Conservation (phyloP, 768 basidiomycete species). For the Kwoniella sp. region DNA sequence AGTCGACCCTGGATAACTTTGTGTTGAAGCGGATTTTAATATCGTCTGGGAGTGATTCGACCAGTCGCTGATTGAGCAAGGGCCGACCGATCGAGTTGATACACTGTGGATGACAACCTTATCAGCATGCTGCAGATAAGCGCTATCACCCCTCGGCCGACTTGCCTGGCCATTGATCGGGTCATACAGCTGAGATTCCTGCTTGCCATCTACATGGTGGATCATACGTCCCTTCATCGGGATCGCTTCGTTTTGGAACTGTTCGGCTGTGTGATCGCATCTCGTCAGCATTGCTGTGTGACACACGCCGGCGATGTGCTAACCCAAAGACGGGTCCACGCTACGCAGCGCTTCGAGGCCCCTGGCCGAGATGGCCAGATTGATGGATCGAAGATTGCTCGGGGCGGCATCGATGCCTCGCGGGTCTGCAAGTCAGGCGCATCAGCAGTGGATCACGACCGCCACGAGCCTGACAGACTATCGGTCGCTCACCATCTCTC, state of each 20-base stretch:
- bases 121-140: background rate
- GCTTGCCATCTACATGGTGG: constrained; percentile 66
- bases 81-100: constrained; percentile 91
- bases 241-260: constrained; percentile 64
- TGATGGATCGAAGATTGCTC: constrained; percentile 68
- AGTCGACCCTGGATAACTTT: constrained; percentile 72
- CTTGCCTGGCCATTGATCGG: constrained; percentile 72
- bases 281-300: background rate
- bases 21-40: constrained; percentile 74
- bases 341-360: constrained; percentile 82
- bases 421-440: constrained; percentile 29
- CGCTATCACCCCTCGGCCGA: constrained; percentile 10
- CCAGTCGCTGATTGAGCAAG: constrained; percentile 76
- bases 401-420: constrained; percentile 30
- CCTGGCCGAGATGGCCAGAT: constrained; percentile 88
- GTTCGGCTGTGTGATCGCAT: constrained; percentile 39
- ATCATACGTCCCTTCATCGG: constrained; percentile 97
- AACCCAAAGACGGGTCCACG: constrained; percentile 58
- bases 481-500: constrained; percentile 35
- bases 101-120: constrained; percentile 56
- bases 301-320: background rate
- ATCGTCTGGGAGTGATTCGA: constrained; percentile 66
- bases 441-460: background rate
- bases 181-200: constrained; percentile 83
- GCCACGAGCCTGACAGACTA: background rate